Percentiles rank a stretch among this genome's conserved stretches.
Conservation (phyloP, 1,284 basidiomycete genomes). For the Cerrena zonata region DNA sequence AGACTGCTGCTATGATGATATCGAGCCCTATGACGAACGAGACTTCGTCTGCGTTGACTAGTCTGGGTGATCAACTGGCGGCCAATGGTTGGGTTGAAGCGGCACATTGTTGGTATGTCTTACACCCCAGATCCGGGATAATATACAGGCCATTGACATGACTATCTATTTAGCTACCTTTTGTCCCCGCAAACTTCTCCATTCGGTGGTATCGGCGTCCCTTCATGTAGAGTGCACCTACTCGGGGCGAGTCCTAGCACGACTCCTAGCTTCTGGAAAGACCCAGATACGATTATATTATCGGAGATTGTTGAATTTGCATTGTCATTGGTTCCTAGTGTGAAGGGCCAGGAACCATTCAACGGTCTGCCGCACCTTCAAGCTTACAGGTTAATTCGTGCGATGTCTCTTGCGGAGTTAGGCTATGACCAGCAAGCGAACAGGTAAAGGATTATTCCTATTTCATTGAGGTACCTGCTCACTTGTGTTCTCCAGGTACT, state of each 20-base stretch:
- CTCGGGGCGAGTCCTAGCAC: constrained; percentile 58
- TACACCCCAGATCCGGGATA: constrained; percentile 7
- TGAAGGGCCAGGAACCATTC: constrained; percentile 85
- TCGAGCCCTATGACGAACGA: constrained; percentile 67
- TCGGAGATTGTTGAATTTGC: constrained; percentile 94
- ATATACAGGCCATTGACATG: neutral
- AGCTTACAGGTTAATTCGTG: constrained; percentile 82
- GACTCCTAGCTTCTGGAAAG: constrained; percentile 53
- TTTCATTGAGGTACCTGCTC: constrained; percentile 1
- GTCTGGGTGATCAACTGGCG: constrained; percentile 80
- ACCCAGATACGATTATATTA: constrained; percentile 78
- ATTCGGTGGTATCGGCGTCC: constrained; percentile 62
- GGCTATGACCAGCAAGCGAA: constrained; percentile 72
- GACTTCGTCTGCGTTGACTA: constrained; percentile 70
- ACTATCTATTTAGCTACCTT: constrained; percentile 59
- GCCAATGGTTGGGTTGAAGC: constrained; percentile 76
- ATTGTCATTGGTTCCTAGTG: constrained; percentile 62
- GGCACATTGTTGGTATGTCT: constrained; percentile 80
- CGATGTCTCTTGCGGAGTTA: constrained; percentile 71
- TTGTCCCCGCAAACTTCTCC: constrained; percentile 81
- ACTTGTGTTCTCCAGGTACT: constrained; percentile 61
- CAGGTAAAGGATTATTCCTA: constrained; percentile 41
- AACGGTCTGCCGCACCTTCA: constrained; percentile 82
- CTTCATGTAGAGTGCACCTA: constrained; percentile 58
- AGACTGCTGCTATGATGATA: constrained; percentile 81